Evolutionary conservation across 163 green algal genomes (phyloP), one percentile per base, ranked within the genome.

Genomic region (Scenedesmus sp.): DNA sequence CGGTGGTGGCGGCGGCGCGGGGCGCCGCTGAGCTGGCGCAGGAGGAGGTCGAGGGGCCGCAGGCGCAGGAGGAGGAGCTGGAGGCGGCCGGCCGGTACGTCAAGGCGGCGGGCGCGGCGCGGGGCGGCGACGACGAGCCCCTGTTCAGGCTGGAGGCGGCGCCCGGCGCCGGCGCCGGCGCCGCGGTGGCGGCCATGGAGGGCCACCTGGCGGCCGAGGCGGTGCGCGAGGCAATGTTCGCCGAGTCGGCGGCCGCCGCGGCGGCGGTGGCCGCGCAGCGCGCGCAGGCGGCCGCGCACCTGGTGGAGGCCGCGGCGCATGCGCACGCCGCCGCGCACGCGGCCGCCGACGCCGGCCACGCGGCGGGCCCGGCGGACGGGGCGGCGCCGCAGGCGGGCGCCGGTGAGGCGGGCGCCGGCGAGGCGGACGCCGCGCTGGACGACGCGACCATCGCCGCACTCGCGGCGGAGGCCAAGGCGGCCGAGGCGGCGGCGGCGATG

Each of bases 171-270:
- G 36, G 24, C n/a, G 63, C 22, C 26, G 18, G 63, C 22, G 24
- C 63, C 24, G 63, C 31, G 29, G 22, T 71, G 39, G 63, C 63
- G 57, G 63, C 39, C 36, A 70, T 18, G 26, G 54, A 67, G 39
- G 54, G 69, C 9, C 31, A 14, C 20, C 54, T 77, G 20, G 69
- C 69, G 34, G 69, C 69, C n/a, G 50, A 77, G 50, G 69, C 54
- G 36, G 69, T 77, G 22, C 57, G 36, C 10, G 69, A 77, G 69
- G 69, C 69, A 1, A 26, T 77, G 0, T 42, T 67, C 39, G 67
- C 67, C 26, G 67, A 76, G 51, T 76, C 67, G 18, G 50, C 51
- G 33, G 67, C 67, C 44, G 67, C 67, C 13, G 45, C 63, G 15
- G 63, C 63, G 44, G 63, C 63, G 1, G 20, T 54, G 6, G 63